Conservation (phyloP, 352 stramenopile species). For the Phytopythium delawarense region DNA sequence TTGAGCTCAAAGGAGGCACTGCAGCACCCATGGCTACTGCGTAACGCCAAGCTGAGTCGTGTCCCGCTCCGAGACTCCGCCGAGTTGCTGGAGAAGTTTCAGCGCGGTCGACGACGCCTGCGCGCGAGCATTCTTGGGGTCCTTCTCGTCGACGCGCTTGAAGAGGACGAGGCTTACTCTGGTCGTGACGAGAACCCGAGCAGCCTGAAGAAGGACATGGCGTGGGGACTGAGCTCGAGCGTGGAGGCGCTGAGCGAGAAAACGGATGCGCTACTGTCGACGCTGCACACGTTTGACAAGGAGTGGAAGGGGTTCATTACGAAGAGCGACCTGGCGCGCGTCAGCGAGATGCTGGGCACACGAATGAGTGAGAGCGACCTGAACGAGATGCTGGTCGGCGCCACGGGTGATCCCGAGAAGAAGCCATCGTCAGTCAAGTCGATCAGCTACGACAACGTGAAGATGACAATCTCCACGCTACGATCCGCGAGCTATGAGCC, state of each 20-base stretch:
- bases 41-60: slow-evolving; percentile 46
- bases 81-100: slow-evolving; percentile 74
- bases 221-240: slow-evolving; percentile 72
- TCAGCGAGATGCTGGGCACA: slow-evolving; percentile 67
- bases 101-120: slow-evolving; percentile 66
- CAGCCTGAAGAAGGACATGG: slow-evolving; percentile 38
- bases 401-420: slow-evolving; percentile 69
- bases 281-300: slow-evolving; percentile 71
- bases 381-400: slow-evolving; percentile 80
- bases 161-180: slow-evolving; percentile 30
- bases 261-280: slow-evolving; percentile 59
- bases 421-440: slow-evolving; percentile 39
- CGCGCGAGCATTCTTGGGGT: slow-evolving; percentile 77
- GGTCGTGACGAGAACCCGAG: slow-evolving; percentile 22
- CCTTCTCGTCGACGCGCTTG: slow-evolving; percentile 56
- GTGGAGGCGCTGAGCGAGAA: slow-evolving; percentile 64
- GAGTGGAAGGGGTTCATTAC: slow-evolving; percentile 82
- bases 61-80: slow-evolving; percentile 64
- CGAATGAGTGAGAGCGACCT: slow-evolving; percentile 71
- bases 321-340: slow-evolving; percentile 66
- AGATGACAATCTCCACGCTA: slow-evolving; percentile 78
- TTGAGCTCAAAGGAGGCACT: slow-evolving; percentile 66
- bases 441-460: slow-evolving; percentile 77
- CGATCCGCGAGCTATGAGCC: slow-evolving; percentile 60
- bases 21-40: slow-evolving; percentile 64